Evolutionary conservation across 306 rosid species (phyloP), one percentile per base, ranked within the genome.

Genomic region (Dryas octopetala): DNA sequence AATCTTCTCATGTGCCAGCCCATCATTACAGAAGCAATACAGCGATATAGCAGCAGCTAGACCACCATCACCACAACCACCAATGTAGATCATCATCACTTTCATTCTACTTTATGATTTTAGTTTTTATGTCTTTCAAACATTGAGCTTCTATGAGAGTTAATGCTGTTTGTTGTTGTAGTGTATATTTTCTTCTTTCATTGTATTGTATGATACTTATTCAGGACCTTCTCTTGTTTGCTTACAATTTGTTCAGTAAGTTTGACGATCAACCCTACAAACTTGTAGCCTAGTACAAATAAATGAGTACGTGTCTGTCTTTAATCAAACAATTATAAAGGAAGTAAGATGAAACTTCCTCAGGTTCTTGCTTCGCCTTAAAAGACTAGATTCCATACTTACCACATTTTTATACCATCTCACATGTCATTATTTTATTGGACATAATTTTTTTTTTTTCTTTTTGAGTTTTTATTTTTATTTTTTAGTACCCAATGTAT

Each of bases 1-100:
- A 1, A 58, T 81, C 54, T 82, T 81, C 62, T 68, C 93, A 2
- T 82, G 97, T 65, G 89, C 54, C 7, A 85, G 68, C 84, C 89
- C 97, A 41, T 32, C 83, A 54, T 66, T 89, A 57, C 80, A 83
- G 54, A 89, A 45, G 86, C 93, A 85, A 54, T 32, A 78, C 73
- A 79, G 87, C 44, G 79, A 86, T 71, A 15, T 80, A 75, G 68
- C 76, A 63, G 72, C 47, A 13, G 68, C 73, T 58, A 69, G 61
- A 63, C 74, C 71, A 6, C 81, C 75, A 17, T 77, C 81, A 50
- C 9, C 70, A 15, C 50, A 71, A 59, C 58, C 52, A 60, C 58
- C 68, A 5, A 73, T 26, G 58, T 73, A 73, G 68, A 59, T 73
- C 59, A 55, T 73, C 59, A 55, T 71, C 40, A 44, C 19, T 32